These are phyloP conservation scores for Fusarium tuaranense DNA, from an alignment of 2,329 filamentous ascomycete genomes.

Conservation along the genomic window DNA sequence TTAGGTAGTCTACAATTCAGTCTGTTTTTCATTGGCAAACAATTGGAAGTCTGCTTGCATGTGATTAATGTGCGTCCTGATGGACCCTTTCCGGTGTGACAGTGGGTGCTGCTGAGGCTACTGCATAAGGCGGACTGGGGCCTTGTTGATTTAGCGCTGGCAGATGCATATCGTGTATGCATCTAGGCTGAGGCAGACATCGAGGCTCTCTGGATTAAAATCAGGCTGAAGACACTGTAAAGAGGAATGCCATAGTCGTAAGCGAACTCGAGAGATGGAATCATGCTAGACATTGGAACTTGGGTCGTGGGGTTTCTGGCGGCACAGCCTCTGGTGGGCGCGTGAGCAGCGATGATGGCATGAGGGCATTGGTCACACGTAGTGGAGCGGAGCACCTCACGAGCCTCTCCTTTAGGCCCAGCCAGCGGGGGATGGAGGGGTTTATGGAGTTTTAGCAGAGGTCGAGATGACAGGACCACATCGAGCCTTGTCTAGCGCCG, in stretches of 20 bases:
- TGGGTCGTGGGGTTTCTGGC: background rate
- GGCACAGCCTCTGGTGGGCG: conserved; percentile 23
- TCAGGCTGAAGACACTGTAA: background rate
- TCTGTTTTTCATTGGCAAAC: conserved; percentile 31
- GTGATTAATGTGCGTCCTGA: background rate
- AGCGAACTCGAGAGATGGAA: conserved; percentile 1
- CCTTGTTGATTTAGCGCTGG: background rate
- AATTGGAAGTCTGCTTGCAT: background rate
- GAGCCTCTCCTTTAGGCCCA: conserved; percentile 11
- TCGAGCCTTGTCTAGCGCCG: background rate
- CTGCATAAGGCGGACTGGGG: background rate
- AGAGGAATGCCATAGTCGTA: background rate
- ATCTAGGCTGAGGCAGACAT: conserved; percentile 1
- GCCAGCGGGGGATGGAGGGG: background rate
- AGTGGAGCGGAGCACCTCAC: conserved; percentile 11
- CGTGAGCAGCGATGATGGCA: conserved; percentile 21
- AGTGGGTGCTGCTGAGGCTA: background rate
- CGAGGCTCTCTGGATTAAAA: background rate
- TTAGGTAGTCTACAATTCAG: conserved; percentile 44
- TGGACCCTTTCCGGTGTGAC: background rate
- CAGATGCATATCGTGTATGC: background rate
- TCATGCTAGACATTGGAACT: background rate
- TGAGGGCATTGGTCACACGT: conserved; percentile 31
- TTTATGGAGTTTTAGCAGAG: conserved; percentile 8
- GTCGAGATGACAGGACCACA: background rate